A percentile compares a stretch with the other conserved stretches of the same genome.
phyloP scores from a whole-genome alignment of 208 protist species.

The Jaenimonas drosophilae region DNA sequence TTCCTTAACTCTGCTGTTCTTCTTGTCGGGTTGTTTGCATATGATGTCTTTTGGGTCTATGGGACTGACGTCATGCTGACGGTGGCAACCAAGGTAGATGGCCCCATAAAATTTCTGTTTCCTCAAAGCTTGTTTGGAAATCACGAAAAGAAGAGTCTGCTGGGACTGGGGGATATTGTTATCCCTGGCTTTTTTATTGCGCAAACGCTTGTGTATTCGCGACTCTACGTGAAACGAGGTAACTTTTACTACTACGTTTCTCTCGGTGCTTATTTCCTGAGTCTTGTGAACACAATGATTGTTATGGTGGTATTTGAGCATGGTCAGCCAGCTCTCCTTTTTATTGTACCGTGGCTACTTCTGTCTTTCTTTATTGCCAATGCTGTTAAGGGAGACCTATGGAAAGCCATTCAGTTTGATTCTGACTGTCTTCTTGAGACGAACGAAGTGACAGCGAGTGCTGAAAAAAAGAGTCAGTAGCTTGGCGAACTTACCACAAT shows the following conservation, averaged over 20 bases:
- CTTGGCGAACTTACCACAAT: too few relatives aligned
- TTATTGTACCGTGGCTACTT: slow-evolving; percentile 86
- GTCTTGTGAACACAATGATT: slow-evolving; percentile 89
- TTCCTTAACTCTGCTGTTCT: slow-evolving; percentile 73
- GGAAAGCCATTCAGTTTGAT: slow-evolving; percentile 38
- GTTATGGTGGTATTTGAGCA: slow-evolving; percentile 94
- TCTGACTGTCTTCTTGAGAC: too few relatives aligned
- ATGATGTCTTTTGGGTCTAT: slow-evolving; percentile 98
- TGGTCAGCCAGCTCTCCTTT: slow-evolving; percentile 90
- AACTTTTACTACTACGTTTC: slow-evolving; percentile 83
- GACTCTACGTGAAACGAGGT: slow-evolving; percentile 34
- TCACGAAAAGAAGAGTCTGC: slow-evolving; percentile 73
- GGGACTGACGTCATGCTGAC: slow-evolving; percentile 95
- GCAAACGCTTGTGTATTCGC: slow-evolving; percentile 91
- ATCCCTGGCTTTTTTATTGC: slow-evolving; percentile 94
- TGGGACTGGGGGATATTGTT: slow-evolving; percentile 96
- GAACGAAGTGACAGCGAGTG: too few relatives aligned
- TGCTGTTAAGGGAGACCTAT: slow-evolving; percentile 53
- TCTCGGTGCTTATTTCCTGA: slow-evolving; percentile 83
- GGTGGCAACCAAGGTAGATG: slow-evolving; percentile 92
- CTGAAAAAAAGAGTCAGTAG: too few relatives aligned
- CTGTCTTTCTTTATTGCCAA: slow-evolving; percentile 40
- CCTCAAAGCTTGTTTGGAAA: slow-evolving; percentile 80
- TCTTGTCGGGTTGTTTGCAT: slow-evolving; percentile 92
- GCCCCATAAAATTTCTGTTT: slow-evolving; percentile 94